Evolutionary conservation across 2,329 filamentous ascomycete species (phyloP).

Genomic region (Curvularia sp.): DNA sequence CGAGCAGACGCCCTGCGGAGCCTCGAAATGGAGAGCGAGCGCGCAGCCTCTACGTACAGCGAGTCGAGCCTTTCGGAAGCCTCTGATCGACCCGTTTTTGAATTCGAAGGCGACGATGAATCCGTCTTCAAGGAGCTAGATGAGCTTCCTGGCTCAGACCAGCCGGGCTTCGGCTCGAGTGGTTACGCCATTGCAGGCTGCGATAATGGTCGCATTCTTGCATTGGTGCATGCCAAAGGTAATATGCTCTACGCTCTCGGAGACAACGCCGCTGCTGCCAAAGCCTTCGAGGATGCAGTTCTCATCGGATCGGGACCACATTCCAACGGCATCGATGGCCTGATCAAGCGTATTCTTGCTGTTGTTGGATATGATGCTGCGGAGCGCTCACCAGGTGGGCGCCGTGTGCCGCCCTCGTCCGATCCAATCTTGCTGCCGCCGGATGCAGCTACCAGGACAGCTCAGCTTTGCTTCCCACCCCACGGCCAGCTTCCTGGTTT

Average conservation of each 20-base stretch:
- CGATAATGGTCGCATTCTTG: constrained; percentile 91
- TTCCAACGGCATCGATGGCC: constrained; percentile 72
- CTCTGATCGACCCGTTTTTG: constrained; percentile 64
- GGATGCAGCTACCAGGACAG: constrained; percentile 81
- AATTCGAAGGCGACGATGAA: constrained; percentile 57
- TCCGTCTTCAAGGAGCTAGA: constrained; percentile 48
- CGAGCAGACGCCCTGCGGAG: constrained; percentile 56
- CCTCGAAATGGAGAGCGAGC: constrained; percentile 65
- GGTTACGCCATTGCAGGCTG: constrained; percentile 83
- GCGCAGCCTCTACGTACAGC: constrained; percentile 65
- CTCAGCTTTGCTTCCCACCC: constrained; percentile 79
- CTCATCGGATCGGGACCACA: constrained; percentile 80
- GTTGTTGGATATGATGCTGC: constrained; percentile 62
- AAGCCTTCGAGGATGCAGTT: constrained; percentile 93
- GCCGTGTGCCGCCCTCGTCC: constrained; percentile 43
- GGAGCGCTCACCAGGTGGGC: constrained; percentile 44
- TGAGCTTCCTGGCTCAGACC: constrained; percentile 51
- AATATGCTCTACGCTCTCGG: constrained; percentile 95
- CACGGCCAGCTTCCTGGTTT: constrained; percentile 82
- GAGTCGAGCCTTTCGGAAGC: constrained; percentile 61
- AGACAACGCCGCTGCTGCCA: constrained; percentile 79
- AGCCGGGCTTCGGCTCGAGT: constrained; percentile 73
- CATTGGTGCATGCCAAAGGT: constrained; percentile 96
- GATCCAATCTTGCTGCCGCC: constrained; percentile 82
- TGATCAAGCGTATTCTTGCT: constrained; percentile 79